Percentiles rank a stretch among this genome's conserved stretches.
Evolutionary conservation across 306 rosid genomes (phyloP).

Genomic region (Vachellia collinsii): DNA sequence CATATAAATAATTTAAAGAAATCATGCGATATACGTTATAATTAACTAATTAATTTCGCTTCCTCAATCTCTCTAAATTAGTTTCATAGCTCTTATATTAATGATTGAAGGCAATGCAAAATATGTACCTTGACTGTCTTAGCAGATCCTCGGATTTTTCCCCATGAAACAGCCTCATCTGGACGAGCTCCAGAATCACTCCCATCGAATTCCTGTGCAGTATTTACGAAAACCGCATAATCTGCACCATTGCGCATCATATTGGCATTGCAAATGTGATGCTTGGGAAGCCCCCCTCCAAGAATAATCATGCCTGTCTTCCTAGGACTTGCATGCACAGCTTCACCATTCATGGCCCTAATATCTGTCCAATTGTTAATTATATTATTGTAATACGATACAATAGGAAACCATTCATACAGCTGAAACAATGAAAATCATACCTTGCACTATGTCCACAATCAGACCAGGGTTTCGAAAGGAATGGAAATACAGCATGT

Average conservation of each 20-base stretch:
- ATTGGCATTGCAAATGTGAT: constrained; percentile 99
- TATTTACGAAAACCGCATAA: constrained; percentile 85
- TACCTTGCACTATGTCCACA: constrained; percentile 83
- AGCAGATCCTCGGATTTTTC: constrained; percentile 84
- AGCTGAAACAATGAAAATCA: constrained; percentile 13
- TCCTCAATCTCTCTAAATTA: not conserved
- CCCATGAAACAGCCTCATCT: constrained; percentile 98
- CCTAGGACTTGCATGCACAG: constrained; percentile 83
- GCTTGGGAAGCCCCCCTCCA: constrained; percentile 96
- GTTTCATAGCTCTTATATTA: not conserved
- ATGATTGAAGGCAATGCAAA: not conserved
- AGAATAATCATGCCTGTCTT: constrained; percentile 93
- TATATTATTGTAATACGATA: constrained; percentile 7
- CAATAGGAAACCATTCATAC: constrained; percentile 7
- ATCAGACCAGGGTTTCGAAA: constrained; percentile 79
- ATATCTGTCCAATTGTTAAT: constrained; percentile 66
- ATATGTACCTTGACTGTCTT: constrained; percentile 79
- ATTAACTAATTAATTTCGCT: no score
- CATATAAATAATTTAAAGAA: no score
- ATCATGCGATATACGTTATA: no score
- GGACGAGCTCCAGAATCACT: constrained; percentile 96
- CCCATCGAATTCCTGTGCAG: constrained; percentile 95
- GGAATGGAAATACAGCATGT: constrained; percentile 93
- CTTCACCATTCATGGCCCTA: constrained; percentile 90
- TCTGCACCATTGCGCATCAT: constrained; percentile 99